Percentiles rank a stretch among this genome's conserved stretches.
Evolutionary conservation across 2,329 filamentous ascomycete species (phyloP).

Genomic region (Neurospora sp.): DNA sequence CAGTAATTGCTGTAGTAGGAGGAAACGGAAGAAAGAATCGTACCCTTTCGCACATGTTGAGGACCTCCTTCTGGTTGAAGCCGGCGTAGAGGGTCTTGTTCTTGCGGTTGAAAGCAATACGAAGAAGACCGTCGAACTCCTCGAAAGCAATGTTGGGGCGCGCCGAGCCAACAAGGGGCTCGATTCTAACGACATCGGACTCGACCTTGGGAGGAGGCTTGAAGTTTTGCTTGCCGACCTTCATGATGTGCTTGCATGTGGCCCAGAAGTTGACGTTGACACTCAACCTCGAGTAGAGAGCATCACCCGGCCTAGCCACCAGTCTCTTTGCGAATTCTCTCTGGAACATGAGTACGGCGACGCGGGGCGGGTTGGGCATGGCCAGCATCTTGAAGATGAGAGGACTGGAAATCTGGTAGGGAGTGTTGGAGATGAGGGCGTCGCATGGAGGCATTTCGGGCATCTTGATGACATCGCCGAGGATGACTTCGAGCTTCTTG

Average conservation of each 20-base stretch:
- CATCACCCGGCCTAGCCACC: constrained; percentile 60
- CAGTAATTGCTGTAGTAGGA: not conserved
- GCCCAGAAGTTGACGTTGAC: constrained; percentile 91
- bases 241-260: constrained; percentile 61
- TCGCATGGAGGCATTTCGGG: constrained; percentile 46
- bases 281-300: constrained; percentile 79
- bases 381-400: constrained; percentile 80
- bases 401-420: constrained; percentile 76
- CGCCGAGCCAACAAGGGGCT: constrained; percentile 45
- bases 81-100: constrained; percentile 81
- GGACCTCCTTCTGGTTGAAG: constrained; percentile 71
- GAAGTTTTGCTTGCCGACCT: constrained; percentile 95
- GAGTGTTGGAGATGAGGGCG: constrained; percentile 70
- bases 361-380: constrained; percentile 69
- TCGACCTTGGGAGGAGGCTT: constrained; percentile 90
- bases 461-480: constrained; percentile 91
- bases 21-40: no score
- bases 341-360: constrained; percentile 77
- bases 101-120: constrained; percentile 73
- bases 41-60: constrained; percentile 62
- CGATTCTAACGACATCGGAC: constrained; percentile 19
- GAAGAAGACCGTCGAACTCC: constrained; percentile 85
- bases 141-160: constrained; percentile 79
- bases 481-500: constrained; percentile 74
- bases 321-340: constrained; percentile 87